Conservation (phyloP, 2,329 filamentous ascomycete genomes). For the Fusarium chuoi region DNA sequence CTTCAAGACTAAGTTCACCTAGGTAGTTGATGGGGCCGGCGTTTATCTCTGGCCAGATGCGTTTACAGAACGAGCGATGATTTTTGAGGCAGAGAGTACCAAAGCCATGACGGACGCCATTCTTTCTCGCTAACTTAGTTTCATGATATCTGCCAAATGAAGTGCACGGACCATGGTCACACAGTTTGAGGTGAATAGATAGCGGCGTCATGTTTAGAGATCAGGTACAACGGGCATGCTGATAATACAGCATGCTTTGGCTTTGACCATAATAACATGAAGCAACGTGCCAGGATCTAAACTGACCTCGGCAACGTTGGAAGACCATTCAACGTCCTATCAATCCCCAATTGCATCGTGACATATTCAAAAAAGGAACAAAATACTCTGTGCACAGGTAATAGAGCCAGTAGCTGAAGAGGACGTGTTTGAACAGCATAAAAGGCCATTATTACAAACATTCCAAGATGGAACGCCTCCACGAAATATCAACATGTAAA, state of each 20-base stretch:
- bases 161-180: not conserved
- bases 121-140: not conserved
- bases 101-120: not conserved
- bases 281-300: not conserved
- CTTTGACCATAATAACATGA: slow-evolving; percentile 17
- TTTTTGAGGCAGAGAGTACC: not conserved
- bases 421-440: not conserved
- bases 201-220: slow-evolving; percentile 11
- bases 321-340: not conserved
- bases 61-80: not conserved
- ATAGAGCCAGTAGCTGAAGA: not conserved
- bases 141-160: not conserved
- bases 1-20: not conserved
- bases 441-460: not conserved
- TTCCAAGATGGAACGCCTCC: not conserved
- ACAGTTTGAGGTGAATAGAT: slow-evolving; percentile 5
- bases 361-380: not conserved
- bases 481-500: not conserved
- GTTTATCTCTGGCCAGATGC: slow-evolving; percentile 19
- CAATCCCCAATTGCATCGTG: not conserved
- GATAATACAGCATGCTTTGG: slow-evolving; percentile 6
- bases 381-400: not conserved
- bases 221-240: slow-evolving; percentile 5
- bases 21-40: slow-evolving; percentile 10
- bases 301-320: not conserved